Base-by-base conservation (phyloP, 768 basidiomycete species). In the Lentinula boryana region DNA sequence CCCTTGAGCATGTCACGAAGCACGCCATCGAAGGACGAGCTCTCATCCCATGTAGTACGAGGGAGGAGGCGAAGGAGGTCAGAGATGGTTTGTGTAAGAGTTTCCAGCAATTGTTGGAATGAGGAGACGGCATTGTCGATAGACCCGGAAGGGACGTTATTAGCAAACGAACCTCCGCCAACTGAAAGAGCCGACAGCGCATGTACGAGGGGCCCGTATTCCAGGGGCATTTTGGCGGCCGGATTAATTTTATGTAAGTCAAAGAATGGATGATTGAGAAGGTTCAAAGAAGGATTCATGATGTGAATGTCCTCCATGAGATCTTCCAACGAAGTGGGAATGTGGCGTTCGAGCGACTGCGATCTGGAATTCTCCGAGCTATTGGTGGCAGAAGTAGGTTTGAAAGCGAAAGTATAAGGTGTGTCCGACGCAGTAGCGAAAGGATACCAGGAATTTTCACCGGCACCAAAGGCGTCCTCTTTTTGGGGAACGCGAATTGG, bases 101-200 rank as follows among this genome's bases (percentile, higher is more conserved):
- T 94, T 76, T 93, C 92, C 46, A 95, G 76, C 0, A 95, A 76
- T 67, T 93, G 91, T 66, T 95, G 91, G 76, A 94, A 94, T 13
- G 91, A 92, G 3, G 90, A 88, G 32, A 94, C 91, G 1, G 92
- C 91, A 35, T 91, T 90, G 70, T 94, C 92, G 68, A 93, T 92
- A n/a, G 91, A 90, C 10, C 89, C 89, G 5, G 89, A 86, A 15
- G 92, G 90, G 76, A 92, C 86, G 65, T 85, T 89, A 64, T 85
- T 87, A 40, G 90, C 86, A 67, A 93, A 93, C 6, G 89, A 91
- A 8, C 89, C 89, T 9, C 91, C 89, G 2, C 90, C 90, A 13
- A 91, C 89, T 1, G 93, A 93, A 38, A 94, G 76, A 12, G 92
- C 90, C 7, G 93, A 93, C 31, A 94, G 73, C 1, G 93, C 92